Evolutionary conservation across 2,329 filamentous ascomycete genomes (phyloP), one percentile per base, ranked within the genome.

Genomic region (Diplodia mutila): DNA sequence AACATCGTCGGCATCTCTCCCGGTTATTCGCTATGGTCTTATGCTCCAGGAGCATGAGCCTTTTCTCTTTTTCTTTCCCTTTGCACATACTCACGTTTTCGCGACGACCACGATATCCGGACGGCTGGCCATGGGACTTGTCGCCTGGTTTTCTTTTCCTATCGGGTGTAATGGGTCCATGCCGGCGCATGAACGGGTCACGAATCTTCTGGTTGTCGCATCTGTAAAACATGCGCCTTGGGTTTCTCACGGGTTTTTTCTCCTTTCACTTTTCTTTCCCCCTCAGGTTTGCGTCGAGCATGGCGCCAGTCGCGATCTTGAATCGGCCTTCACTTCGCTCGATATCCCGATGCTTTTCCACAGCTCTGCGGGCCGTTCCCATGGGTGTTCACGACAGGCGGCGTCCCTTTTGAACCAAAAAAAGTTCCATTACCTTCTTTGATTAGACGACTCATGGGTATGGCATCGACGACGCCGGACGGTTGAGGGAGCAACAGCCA

Each of bases 201-300:
- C 61, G 61, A 61, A 46, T 46, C 57, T 65, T 59, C 61, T 52
- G 61, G 67, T 65, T 59, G 52, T 68, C 67, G 61, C 67, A 65
- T 68, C 54, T 68, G 67, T 68, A 68, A 53, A 65, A 57, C 65
- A 68, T 65, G 67, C 67, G 61, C 51, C 59, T 61, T 51, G 65
- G 66, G 66, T 34, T 64, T 64, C 37, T 57, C 39, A 34, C 49
- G 27, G 57, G 18, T 52, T 64, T 68, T 65, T 68, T 65, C 42
- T 61, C 46, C 25, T 37, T 65, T 52, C 46, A 51, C 59, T 63
- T 51, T 63, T 29, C 14, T 37, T 52, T 49, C 32, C 32, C 51
- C 46, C 34, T 59, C 54, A 16, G 42, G 21, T 57, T 68, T 25
- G 59, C 49, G 66, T 51, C 59, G 51, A 63, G n/a, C 52, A 55